phyloP scores from a whole-genome alignment of 2,329 filamentous ascomycete genomes.

The Sclerotinia borealis region DNA sequence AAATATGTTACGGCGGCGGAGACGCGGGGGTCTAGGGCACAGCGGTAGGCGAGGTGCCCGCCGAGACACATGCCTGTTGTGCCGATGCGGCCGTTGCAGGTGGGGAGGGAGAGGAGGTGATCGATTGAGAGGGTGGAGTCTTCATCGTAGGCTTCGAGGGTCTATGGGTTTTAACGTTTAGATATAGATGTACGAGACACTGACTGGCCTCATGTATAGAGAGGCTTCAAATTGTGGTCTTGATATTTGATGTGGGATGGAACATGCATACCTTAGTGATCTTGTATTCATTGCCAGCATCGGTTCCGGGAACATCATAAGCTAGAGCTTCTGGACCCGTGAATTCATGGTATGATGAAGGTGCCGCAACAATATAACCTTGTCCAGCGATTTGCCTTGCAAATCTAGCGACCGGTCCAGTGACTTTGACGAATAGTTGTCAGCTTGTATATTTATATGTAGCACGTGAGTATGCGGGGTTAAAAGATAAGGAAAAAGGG shows the following conservation, averaged over 20 bases:
- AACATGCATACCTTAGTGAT: slow-evolving; percentile 62
- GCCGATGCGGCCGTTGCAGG: slow-evolving; percentile 76
- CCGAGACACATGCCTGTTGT: slow-evolving; percentile 89
- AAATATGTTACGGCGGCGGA: slow-evolving; percentile 80
- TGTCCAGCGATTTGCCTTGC: slow-evolving; percentile 87
- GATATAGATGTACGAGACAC: background rate
- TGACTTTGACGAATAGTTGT: slow-evolving; percentile 49
- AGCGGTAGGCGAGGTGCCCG: slow-evolving; percentile 72
- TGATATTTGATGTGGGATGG: background rate
- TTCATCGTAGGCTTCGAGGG: slow-evolving; percentile 78
- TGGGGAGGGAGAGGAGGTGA: slow-evolving; percentile 62
- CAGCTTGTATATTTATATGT: background rate
- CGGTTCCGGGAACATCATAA: slow-evolving; percentile 83
- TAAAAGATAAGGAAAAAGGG: slow-evolving; percentile 10
- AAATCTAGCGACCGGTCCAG: slow-evolving; percentile 82
- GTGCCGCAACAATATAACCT: slow-evolving; percentile 88
- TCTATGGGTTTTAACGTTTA: slow-evolving; percentile 41
- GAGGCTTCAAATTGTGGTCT: background rate
- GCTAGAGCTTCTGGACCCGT: slow-evolving; percentile 74
- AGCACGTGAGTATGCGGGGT: slow-evolving; percentile 10
- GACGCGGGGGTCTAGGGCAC: slow-evolving; percentile 69
- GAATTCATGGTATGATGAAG: slow-evolving; percentile 91
- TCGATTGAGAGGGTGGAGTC: slow-evolving; percentile 65
- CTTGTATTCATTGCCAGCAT: slow-evolving; percentile 82
- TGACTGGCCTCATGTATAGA: background rate